Evolutionary conservation across 257 asterid species (phyloP).

Genomic region (Jasminum sambac): DNA sequence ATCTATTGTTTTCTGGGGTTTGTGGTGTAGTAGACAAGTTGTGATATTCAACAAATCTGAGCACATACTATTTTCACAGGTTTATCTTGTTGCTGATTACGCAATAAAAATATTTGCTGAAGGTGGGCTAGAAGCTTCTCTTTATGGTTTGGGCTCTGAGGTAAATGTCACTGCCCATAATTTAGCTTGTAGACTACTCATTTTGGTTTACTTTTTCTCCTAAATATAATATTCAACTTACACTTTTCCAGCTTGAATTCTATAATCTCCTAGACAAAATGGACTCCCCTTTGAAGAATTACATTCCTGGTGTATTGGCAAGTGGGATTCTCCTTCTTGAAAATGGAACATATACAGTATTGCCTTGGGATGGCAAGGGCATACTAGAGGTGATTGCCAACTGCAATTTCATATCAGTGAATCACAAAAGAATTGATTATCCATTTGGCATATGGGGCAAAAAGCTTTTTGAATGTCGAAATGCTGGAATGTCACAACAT

Average conservation of each 20-base stretch:
- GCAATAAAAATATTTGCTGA: slow-evolving; percentile 85
- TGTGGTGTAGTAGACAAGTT: background rate
- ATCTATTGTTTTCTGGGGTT: background rate
- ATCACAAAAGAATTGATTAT: slow-evolving; percentile 48
- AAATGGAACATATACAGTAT: slow-evolving; percentile 58
- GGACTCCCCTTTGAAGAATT: slow-evolving; percentile 67
- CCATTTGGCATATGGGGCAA: slow-evolving; percentile 87
- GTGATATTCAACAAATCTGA: background rate
- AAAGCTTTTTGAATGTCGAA: slow-evolving; percentile 59
- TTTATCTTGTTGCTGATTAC: slow-evolving; percentile 66
- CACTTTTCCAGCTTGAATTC: slow-evolving; percentile 73
- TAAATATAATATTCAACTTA: slow-evolving; percentile 9
- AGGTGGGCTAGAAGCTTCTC: slow-evolving; percentile 81
- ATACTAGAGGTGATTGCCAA: slow-evolving; percentile 60
- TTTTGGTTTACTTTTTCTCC: slow-evolving; percentile 17
- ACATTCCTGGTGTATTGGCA: slow-evolving; percentile 71
- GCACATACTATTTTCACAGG: slow-evolving; percentile 44
- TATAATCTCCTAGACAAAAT: slow-evolving; percentile 48
- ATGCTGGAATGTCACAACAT: slow-evolving; percentile 44
- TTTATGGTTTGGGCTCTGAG: slow-evolving; percentile 92
- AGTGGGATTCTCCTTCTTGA: slow-evolving; percentile 77
- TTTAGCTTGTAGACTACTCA: slow-evolving; percentile 18
- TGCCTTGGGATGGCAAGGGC: slow-evolving; percentile 85
- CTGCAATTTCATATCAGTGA: slow-evolving; percentile 36
- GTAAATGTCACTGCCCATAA: slow-evolving; percentile 36